A percentile compares a stretch with the other conserved stretches of the same genome.
Conservation (phyloP, 192 early-diverging fungal genomes). For the Linnemannia elongata region DNA sequence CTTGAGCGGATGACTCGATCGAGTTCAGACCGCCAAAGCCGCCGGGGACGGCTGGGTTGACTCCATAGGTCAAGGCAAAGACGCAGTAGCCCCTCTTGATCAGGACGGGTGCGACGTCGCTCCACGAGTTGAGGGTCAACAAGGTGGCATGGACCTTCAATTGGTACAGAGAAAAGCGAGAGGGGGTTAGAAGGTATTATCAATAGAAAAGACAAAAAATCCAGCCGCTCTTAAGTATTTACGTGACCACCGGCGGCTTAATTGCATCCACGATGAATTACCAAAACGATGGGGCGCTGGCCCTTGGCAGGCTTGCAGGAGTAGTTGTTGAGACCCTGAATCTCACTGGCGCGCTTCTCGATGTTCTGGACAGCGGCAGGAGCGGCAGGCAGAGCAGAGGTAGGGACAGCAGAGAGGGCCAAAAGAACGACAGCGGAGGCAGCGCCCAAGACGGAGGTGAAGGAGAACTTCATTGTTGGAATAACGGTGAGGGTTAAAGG, state of each 20-base stretch:
- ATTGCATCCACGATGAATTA: too few species aligned
- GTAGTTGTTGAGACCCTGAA: slow-evolving; percentile 28
- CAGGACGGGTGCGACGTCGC: slow-evolving; percentile 1
- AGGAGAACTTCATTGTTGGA: slow-evolving; percentile 31
- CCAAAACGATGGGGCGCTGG: slow-evolving; percentile 24
- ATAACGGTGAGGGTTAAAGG: not conserved
- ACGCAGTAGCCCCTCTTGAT: slow-evolving; percentile 35
- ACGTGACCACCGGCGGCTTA: too few species aligned
- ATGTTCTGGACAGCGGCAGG: not conserved
- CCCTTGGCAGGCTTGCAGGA: slow-evolving; percentile 26
- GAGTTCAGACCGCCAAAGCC: slow-evolving; percentile 28
- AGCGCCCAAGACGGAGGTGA: slow-evolving; percentile 15
- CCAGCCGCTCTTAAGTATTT: too few species aligned
- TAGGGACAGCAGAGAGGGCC: slow-evolving; percentile 4
- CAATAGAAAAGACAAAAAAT: too few species aligned
- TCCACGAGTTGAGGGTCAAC: slow-evolving; percentile 29
- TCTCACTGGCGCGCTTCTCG: slow-evolving; percentile 23
- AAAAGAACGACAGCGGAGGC: not conserved
- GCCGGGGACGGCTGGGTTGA: not conserved
- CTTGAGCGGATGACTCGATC: slow-evolving; percentile 35
- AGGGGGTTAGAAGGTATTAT: too few species aligned
- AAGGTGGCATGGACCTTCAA: slow-evolving; percentile 21
- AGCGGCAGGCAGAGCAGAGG: slow-evolving; percentile 2
- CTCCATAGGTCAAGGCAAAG: slow-evolving; percentile 35
- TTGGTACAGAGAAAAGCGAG: too few species aligned